A percentile compares a stretch with the other conserved stretches of the same genome.
Conservation (phyloP, 208 protist genomes). For the Trypanosoma cruzi region DNA sequence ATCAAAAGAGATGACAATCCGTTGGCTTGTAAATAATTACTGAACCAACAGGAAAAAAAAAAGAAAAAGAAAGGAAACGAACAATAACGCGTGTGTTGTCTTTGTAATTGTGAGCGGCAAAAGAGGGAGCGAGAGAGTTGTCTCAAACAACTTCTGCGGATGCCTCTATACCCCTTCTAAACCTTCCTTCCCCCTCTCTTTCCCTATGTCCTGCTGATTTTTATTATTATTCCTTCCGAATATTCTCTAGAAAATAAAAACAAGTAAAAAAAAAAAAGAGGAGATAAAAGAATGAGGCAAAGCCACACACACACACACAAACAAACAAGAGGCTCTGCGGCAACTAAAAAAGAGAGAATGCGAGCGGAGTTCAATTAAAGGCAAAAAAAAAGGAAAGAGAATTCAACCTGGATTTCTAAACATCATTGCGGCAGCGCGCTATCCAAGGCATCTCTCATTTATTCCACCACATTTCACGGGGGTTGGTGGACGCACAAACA, state of each 20-base stretch:
- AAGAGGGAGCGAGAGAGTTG: neutral
- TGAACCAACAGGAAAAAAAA: neutral
- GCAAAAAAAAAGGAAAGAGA: neutral
- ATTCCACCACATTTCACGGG: neutral
- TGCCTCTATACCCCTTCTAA: neutral
- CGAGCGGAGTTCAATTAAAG: too few species aligned
- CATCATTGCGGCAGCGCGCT: too few species aligned
- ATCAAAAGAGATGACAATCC: neutral
- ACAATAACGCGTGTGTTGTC: too few species aligned
- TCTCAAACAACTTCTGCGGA: neutral
- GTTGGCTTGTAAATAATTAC: too few species aligned
- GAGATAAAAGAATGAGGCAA: neutral
- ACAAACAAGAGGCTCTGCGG: neutral
- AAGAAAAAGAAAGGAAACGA: neutral
- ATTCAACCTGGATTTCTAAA: too few species aligned
- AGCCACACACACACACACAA: neutral
- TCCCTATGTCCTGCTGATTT: too few species aligned
- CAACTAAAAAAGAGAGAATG: neutral
- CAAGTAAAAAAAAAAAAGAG: conserved; percentile 16
- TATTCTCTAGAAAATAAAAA: neutral
- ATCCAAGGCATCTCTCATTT: neutral
- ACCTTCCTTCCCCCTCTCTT: neutral
- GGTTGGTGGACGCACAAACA: neutral
- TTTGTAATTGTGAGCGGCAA: too few species aligned
- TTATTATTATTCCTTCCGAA: too few species aligned